Base-by-base conservation (phyloP, 352 stramenopile genomes). In the Pythium rishiriense region DNA sequence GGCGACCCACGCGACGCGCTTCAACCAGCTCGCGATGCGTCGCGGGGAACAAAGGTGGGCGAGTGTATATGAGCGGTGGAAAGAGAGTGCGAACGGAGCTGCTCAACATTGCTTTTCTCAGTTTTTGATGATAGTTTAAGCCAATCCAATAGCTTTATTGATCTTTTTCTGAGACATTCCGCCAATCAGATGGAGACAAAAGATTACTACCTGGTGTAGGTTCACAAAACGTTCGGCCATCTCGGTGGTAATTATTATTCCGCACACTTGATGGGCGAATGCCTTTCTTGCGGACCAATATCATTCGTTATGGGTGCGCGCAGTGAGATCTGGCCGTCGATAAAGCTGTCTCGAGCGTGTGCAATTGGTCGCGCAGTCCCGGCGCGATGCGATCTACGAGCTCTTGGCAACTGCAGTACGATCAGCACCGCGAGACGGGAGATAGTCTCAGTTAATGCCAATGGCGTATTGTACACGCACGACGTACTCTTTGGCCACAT, bases 401-500 rank as follows among this genome's bases (percentile, higher is more conserved):
- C 15, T 76, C 66, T 41, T 74, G 69, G 35, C 74, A 80, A 31
- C 74, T 85, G 49, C 28, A 28, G 21, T 19, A 58, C 4, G 4
- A 25, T 17, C 28, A 37, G 12, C n/a, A 46, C 22, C 22, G 46
- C 37, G 7, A 21, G 37, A 43, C 37, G 12, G n/a, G 37, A n/a
- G 37, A 21, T 4, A 43, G 37, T 19, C 3, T 43, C 37, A 2
- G n/a, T 43, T 12, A 2, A 43, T 42, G 15, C 19, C 5, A 26
- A 42, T 35, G n/a, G n/a, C n/a, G n/a, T n/a, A n/a, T n/a, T n/a
- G 11, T 1, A 35, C 11, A 56, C 17, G 1, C 4, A 6, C 25
- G 15, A 75, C 71, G 42, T 66, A 85, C 76, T 82, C 64, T 49
- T 47, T 57, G n/a, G 64, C 52, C 58, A 78, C 67, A 54, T 82